Conservation (phyloP, 83 land plant species). For the Picea mariana region DNA sequence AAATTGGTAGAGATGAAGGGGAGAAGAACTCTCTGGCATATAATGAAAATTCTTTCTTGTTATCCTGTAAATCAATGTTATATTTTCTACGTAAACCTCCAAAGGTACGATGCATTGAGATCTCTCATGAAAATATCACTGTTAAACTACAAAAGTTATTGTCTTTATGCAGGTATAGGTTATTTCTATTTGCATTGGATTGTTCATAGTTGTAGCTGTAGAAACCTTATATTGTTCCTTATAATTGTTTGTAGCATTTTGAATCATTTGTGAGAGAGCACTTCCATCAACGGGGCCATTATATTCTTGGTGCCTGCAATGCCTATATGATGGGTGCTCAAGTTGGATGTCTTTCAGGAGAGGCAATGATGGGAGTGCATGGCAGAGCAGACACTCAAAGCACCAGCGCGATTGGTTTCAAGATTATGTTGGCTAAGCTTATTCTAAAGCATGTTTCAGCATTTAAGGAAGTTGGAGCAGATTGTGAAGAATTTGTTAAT, state of each 20-base stretch:
- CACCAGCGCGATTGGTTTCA: slow-evolving; percentile 80
- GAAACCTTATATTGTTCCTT: not conserved
- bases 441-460: slow-evolving; percentile 12
- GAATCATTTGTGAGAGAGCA: slow-evolving; percentile 83
- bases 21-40: slow-evolving; percentile 90
- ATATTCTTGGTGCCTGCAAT: not conserved
- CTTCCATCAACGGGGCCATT: slow-evolving; percentile 39
- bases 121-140: not conserved
- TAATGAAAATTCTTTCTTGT: slow-evolving; percentile 85
- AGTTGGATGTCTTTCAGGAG: slow-evolving; percentile 47
- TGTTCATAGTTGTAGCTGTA: not conserved
- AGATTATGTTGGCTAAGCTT: slow-evolving; percentile 86
- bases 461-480: slow-evolving; percentile 63
- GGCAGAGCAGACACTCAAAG: slow-evolving; percentile 20
- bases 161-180: not conserved
- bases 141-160: not conserved
- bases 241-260: slow-evolving; percentile 63
- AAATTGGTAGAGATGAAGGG: slow-evolving; percentile 78
- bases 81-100: slow-evolving; percentile 84
- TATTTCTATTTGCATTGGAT: not conserved
- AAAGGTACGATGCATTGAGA: slow-evolving; percentile 49
- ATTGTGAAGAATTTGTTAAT: slow-evolving; percentile 40
- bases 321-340: slow-evolving; percentile 79
- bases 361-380: not conserved
- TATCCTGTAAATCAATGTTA: slow-evolving; percentile 83